phyloP scores from a whole-genome alignment of 805 yeast genomes.

The Zygosaccharomyces lentus region DNA sequence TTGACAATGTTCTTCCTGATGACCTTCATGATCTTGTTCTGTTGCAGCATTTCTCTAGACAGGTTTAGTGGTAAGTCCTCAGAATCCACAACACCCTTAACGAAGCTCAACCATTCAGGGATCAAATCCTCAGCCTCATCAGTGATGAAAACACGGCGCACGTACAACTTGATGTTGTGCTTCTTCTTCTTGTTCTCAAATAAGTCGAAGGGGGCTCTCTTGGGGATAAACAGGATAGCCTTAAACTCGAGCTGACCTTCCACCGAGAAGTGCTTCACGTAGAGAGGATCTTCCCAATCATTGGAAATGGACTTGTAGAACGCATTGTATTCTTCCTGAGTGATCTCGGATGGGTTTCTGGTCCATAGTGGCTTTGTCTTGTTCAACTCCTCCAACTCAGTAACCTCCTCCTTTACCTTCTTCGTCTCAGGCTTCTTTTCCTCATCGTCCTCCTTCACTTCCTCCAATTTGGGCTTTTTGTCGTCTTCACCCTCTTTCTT shows the following conservation, averaged over 20 bases:
- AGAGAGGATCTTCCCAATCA: slow-evolving; percentile 99
- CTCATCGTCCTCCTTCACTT: slow-evolving; percentile 66
- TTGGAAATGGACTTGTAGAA: slow-evolving; percentile 99
- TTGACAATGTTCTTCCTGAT: slow-evolving; percentile 98
- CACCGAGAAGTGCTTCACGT: slow-evolving; percentile 98
- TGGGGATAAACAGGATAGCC: slow-evolving; percentile 96
- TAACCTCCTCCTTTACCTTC: slow-evolving; percentile 87
- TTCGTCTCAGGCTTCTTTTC: slow-evolving; percentile 73
- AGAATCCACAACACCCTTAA: slow-evolving; percentile 99
- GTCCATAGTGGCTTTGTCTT: slow-evolving; percentile 99
- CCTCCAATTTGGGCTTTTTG: slow-evolving; percentile 70
- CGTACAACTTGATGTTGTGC: slow-evolving; percentile 97
- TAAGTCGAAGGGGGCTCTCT: slow-evolving; percentile 98
- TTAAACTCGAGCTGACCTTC: slow-evolving; percentile 99
- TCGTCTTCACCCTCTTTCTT: slow-evolving; percentile 50
- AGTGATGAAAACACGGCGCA: slow-evolving; percentile 98
- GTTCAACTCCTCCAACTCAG: slow-evolving; percentile 97
- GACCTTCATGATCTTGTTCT: slow-evolving; percentile 98
- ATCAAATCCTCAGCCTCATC: slow-evolving; percentile 99
- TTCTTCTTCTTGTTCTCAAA: slow-evolving; percentile 99
- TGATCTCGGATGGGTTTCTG: slow-evolving; percentile 94
- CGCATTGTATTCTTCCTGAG: slow-evolving; percentile 97
- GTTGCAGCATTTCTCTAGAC: slow-evolving; percentile 99
- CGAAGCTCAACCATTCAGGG: slow-evolving; percentile 97
- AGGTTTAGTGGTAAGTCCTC: slow-evolving; percentile 99